phyloP scores from a whole-genome alignment of 192 early-diverging fungal genomes.

The Dispira parvispora region DNA sequence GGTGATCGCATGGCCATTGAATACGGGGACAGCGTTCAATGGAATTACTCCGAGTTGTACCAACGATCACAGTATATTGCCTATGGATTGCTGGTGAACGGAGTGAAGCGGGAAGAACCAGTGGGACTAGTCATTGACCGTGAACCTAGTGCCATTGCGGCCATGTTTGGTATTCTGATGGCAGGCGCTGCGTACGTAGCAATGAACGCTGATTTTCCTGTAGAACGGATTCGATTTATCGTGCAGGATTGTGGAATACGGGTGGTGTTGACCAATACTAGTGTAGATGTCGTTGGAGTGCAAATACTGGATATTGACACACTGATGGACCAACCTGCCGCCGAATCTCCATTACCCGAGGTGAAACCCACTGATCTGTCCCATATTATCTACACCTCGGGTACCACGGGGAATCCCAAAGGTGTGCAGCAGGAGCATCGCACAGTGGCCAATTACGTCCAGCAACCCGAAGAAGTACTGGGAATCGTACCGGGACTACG shows the following conservation, averaged over 20 bases:
- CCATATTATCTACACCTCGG: constrained; percentile 1
- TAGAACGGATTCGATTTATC: too few relatives aligned
- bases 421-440: too few relatives aligned
- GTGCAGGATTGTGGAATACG: not conserved
- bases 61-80: not conserved
- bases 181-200: not conserved
- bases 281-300: not conserved
- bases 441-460: too few relatives aligned
- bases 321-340: not conserved
- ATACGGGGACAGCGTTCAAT: not conserved
- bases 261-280: not conserved
- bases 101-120: not conserved
- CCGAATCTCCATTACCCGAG: not conserved
- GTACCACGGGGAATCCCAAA: not conserved
- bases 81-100: not conserved
- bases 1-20: constrained; percentile 1
- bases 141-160: not conserved
- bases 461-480: not conserved
- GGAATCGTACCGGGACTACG: not conserved
- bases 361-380: not conserved
- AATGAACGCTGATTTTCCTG: too few relatives aligned
- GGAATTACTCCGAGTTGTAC: not conserved
- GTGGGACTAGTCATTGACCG: not conserved
- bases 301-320: not conserved
- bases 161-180: not conserved